Conservation (phyloP, 78 protist species). For the Salpingoeca rosetta region DNA sequence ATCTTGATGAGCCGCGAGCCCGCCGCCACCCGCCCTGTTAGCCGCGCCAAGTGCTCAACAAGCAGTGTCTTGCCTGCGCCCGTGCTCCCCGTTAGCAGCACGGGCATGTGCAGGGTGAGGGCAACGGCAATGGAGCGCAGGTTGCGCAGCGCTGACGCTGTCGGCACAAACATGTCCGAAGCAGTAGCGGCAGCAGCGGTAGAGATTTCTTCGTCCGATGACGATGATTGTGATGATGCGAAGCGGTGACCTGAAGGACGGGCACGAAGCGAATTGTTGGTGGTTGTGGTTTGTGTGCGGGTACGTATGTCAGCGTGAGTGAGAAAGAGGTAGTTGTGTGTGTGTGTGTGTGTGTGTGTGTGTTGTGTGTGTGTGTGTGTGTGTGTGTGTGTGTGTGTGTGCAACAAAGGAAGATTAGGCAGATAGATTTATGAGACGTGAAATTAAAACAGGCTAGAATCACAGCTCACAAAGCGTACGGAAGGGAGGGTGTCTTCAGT, state of each 20-base stretch:
- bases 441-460: too few relatives aligned
- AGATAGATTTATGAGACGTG: too few relatives aligned
- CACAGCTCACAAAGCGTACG: too few relatives aligned
- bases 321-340: too few relatives aligned
- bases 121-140: not conserved
- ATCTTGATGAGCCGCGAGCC: constrained; percentile 42
- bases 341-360: too few relatives aligned
- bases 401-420: too few relatives aligned
- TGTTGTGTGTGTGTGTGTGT: too few relatives aligned
- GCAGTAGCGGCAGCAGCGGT: not conserved
- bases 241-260: not conserved
- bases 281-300: too few relatives aligned
- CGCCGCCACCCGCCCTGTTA: constrained; percentile 25
- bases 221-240: not conserved
- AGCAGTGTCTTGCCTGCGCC: constrained; percentile 85
- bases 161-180: too few relatives aligned
- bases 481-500: too few relatives aligned
- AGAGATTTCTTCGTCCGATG: not conserved
- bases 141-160: not conserved
- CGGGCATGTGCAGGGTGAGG: not conserved
- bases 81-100: constrained; percentile 69
- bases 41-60: constrained; percentile 51
- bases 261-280: not conserved
- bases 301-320: too few relatives aligned
- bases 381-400: too few relatives aligned